Percentiles rank a stretch among this genome's conserved stretches.
These are phyloP conservation scores for Ceratobasidium sp. DNA, from an alignment of 1,284 basidiomycete genomes.

Conservation along the genomic window DNA sequence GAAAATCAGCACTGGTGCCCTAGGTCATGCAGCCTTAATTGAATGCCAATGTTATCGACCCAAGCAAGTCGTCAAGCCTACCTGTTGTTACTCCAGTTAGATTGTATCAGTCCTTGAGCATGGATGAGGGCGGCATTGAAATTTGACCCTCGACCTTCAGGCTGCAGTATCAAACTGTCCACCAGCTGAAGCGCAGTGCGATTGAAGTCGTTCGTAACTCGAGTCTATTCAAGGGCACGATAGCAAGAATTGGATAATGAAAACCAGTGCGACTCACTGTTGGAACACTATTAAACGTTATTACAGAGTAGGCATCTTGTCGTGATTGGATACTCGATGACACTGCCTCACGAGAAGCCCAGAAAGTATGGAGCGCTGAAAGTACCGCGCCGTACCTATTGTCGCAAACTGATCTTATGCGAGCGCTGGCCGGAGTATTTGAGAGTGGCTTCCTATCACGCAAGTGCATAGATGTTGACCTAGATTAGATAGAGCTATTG, in stretches of 20 bases:
- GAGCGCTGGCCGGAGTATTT: slow-evolving; percentile 52
- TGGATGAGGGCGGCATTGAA: slow-evolving; percentile 55
- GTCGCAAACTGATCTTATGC: slow-evolving; percentile 52
- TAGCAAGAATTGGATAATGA: slow-evolving; percentile 55
- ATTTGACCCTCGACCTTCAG: slow-evolving; percentile 58
- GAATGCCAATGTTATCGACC: not conserved
- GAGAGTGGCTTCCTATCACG: slow-evolving; percentile 56
- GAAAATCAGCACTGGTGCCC: slow-evolving; percentile 65
- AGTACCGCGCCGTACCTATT: slow-evolving; percentile 66
- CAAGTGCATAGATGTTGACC: slow-evolving; percentile 61
- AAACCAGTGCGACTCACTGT: slow-evolving; percentile 51
- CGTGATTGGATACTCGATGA: slow-evolving; percentile 62
- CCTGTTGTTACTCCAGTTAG: slow-evolving; percentile 64
- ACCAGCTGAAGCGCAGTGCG: slow-evolving; percentile 59
- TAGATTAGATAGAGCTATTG: not conserved
- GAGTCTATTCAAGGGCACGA: slow-evolving; percentile 40
- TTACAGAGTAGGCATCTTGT: slow-evolving; percentile 66
- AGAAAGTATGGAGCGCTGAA: slow-evolving; percentile 62
- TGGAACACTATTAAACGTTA: slow-evolving; percentile 54
- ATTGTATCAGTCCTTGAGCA: slow-evolving; percentile 55
- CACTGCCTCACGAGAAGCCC: slow-evolving; percentile 59
- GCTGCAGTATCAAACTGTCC: slow-evolving; percentile 51
- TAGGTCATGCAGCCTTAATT: slow-evolving; percentile 44
- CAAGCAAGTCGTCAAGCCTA: too few species aligned
- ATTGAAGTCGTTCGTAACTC: slow-evolving; percentile 56